These are phyloP conservation scores for Paramecium octaurelia DNA, from an alignment of 73 alveolate genomes.

Conservation along the genomic window DNA sequence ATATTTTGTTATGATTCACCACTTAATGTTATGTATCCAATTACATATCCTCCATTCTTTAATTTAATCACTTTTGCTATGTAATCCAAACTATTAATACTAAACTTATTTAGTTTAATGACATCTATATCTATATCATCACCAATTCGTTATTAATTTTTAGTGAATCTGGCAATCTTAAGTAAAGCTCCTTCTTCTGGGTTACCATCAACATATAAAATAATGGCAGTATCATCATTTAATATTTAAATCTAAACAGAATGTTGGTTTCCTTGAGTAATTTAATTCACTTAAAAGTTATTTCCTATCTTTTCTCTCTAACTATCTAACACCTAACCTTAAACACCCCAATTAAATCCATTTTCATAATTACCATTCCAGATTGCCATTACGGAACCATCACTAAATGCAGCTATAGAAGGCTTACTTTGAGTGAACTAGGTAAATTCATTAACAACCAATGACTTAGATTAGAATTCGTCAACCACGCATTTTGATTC, in stretches of 20 bases:
- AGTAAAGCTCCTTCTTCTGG: neutral
- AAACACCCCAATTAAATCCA: constrained; percentile 6
- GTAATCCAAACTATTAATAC: neutral
- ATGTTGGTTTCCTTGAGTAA: neutral
- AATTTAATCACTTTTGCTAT: neutral
- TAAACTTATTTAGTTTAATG: neutral
- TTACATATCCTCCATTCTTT: neutral
- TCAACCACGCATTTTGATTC: neutral
- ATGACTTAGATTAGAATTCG: neutral
- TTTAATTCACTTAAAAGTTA: neutral
- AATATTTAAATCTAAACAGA: neutral
- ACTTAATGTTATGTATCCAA: neutral
- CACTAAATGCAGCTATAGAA: neutral
- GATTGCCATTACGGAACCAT: neutral
- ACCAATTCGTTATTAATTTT: neutral
- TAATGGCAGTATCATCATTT: neutral
- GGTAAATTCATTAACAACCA: neutral
- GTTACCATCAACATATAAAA: neutral
- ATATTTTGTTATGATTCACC: neutral
- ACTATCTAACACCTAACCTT: neutral
- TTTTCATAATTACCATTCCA: neutral
- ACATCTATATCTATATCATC: neutral
- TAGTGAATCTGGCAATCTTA: neutral
- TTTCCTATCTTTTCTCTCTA: neutral
- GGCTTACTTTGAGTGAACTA: neutral